These are phyloP conservation scores for Gossypium anomalum DNA, from an alignment of 345 rosid genomes.

Conservation along the genomic window DNA sequence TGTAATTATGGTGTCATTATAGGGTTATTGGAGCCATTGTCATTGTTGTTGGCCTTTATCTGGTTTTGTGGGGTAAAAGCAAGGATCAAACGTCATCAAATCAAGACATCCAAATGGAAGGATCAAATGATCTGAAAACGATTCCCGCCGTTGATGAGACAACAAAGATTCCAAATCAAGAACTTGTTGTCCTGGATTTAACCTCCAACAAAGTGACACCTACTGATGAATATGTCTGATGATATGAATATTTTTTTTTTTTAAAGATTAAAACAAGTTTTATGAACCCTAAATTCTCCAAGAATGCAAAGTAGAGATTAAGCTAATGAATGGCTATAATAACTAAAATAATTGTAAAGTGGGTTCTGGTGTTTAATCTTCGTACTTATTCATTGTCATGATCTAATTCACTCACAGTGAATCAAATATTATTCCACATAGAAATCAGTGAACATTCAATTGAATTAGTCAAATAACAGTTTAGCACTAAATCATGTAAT, in stretches of 20 bases:
- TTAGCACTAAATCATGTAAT: too few relatives aligned
- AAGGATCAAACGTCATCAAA: slow-evolving; percentile 38
- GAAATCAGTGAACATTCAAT: background rate
- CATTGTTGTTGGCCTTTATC: slow-evolving; percentile 62
- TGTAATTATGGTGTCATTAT: background rate
- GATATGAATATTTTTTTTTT: background rate
- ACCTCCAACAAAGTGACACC: background rate
- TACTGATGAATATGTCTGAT: background rate
- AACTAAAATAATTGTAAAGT: background rate
- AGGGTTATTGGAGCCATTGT: slow-evolving; percentile 63
- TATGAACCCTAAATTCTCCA: background rate
- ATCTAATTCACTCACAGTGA: background rate
- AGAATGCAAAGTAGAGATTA: background rate
- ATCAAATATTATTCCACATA: background rate
- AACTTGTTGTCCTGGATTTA: background rate
- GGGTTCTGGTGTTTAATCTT: background rate
- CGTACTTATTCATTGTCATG: background rate
- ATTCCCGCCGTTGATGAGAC: background rate
- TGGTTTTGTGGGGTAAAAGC: slow-evolving; percentile 78
- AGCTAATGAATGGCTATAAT: background rate
- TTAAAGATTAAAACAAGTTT: background rate
- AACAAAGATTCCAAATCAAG: background rate
- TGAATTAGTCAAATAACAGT: background rate
- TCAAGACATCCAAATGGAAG: background rate
- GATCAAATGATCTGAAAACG: slow-evolving; percentile 2